Conservation (phyloP, 1,284 basidiomycete species). For the Cerioporus squamosus region DNA sequence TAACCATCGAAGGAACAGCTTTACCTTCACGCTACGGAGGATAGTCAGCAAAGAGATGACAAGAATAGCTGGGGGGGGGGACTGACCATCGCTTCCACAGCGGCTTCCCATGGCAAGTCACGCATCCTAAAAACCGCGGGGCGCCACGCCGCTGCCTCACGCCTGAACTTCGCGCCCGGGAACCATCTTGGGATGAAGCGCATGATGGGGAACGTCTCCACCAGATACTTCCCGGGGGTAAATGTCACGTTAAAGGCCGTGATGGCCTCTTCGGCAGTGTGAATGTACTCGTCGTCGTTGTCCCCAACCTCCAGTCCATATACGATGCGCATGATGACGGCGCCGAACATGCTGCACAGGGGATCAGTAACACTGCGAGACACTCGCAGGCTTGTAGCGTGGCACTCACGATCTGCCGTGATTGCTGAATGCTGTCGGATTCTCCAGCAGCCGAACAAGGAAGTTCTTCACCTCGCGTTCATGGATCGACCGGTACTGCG, state of each 20-base stretch:
- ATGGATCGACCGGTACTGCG: slow-evolving; percentile 7
- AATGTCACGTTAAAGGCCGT: background rate
- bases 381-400: too few species aligned
- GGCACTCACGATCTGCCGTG: slow-evolving; percentile 8
- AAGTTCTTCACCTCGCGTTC: background rate
- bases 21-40: too few species aligned
- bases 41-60: too few species aligned
- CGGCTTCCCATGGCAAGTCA: slow-evolving; percentile 10
- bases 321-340: slow-evolving; percentile 26
- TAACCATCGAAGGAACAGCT: background rate
- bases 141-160: background rate
- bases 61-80: too few species aligned
- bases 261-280: background rate
- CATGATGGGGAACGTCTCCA: slow-evolving; percentile 16
- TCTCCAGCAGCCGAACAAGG: slow-evolving; percentile 1
- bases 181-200: slow-evolving; percentile 14
- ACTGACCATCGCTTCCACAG: slow-evolving; percentile 5
- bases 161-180: slow-evolving; percentile 8
- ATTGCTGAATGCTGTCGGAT: background rate
- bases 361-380: too few species aligned
- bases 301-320: slow-evolving; percentile 36
- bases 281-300: background rate
- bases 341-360: background rate
- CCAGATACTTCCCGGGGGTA: slow-evolving; percentile 1
- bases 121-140: background rate